These are phyloP conservation scores for Bacidia gigantensis DNA, from an alignment of 495 filamentous ascomycete genomes.

Conservation along the genomic window DNA sequence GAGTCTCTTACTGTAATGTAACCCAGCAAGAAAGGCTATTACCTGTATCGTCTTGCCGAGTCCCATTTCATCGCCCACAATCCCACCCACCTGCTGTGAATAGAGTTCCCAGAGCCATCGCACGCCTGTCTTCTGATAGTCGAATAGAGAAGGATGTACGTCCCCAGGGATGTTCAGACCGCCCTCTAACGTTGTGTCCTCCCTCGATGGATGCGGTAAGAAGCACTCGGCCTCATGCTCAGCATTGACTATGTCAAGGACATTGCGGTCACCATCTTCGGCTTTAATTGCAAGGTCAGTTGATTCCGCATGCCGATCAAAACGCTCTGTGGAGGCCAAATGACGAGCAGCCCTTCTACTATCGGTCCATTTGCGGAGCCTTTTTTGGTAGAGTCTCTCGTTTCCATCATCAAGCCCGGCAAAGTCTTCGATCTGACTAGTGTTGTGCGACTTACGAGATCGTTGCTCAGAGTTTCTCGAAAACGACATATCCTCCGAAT, in stretches of 20 bases:
- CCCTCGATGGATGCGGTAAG: constrained; percentile 65
- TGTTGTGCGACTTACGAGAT: not conserved
- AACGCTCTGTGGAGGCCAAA: constrained; percentile 24
- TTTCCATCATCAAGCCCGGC: constrained; percentile 81
- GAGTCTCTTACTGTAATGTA: constrained; percentile 80
- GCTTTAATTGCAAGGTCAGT: constrained; percentile 14
- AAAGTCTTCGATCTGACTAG: constrained; percentile 42
- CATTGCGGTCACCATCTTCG: constrained; percentile 13
- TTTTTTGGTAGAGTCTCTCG: constrained; percentile 65
- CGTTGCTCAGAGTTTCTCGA: not conserved
- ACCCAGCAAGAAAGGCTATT: constrained; percentile 77
- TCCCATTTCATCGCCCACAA: constrained; percentile 96
- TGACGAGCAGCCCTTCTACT: constrained; percentile 52
- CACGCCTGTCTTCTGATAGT: constrained; percentile 90
- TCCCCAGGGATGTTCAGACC: constrained; percentile 78
- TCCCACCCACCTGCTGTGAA: constrained; percentile 76
- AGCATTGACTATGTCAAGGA: not conserved
- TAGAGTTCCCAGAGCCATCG: constrained; percentile 96
- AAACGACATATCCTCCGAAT: not conserved
- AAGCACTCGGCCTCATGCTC: constrained; percentile 53
- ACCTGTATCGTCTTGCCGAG: constrained; percentile 91
- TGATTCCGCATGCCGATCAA: constrained; percentile 15
- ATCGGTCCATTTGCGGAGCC: constrained; percentile 60
- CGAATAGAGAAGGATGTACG: constrained; percentile 76
- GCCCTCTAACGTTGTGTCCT: constrained; percentile 58